Percentiles rank a stretch among this genome's conserved stretches.
These are phyloP conservation scores for Wickerhamomyces strasburgensis DNA, from an alignment of 805 yeast genomes.

Conservation along the genomic window DNA sequence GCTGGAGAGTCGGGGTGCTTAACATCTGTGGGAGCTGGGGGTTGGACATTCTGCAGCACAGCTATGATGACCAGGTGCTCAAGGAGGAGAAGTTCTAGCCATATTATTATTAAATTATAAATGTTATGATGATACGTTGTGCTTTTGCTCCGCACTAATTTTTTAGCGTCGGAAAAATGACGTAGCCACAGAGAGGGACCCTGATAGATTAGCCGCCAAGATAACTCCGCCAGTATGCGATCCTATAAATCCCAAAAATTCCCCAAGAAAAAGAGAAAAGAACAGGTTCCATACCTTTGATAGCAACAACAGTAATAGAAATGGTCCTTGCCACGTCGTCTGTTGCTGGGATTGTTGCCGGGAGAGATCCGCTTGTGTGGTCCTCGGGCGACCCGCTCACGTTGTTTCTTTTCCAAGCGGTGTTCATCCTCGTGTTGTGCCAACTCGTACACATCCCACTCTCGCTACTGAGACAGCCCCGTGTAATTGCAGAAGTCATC, in stretches of 20 bases:
- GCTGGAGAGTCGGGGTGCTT: constrained; percentile 85
- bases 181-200: too few species aligned
- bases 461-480: constrained; percentile 61
- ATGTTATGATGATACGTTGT: too few species aligned
- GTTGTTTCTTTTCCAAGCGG: constrained; percentile 63
- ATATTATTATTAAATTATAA: too few species aligned
- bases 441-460: constrained; percentile 59
- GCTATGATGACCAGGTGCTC: constrained; percentile 38
- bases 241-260: too few species aligned
- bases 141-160: too few species aligned
- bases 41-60: constrained; percentile 49
- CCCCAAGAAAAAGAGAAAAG: not conserved
- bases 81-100: constrained; percentile 39
- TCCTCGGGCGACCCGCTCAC: constrained; percentile 57
- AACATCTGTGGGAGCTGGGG: constrained; percentile 85
- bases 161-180: too few species aligned
- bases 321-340: constrained; percentile 14
- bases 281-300: not conserved
- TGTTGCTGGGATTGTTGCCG: constrained; percentile 68
- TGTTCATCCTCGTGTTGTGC: constrained; percentile 54
- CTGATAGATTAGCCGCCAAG: too few species aligned
- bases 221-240: too few species aligned
- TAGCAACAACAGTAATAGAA: not conserved
- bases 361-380: constrained; percentile 64
- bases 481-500: constrained; percentile 77